Base-by-base conservation (phyloP, 352 stramenopile genomes). In the Pythium brassicae region DNA sequence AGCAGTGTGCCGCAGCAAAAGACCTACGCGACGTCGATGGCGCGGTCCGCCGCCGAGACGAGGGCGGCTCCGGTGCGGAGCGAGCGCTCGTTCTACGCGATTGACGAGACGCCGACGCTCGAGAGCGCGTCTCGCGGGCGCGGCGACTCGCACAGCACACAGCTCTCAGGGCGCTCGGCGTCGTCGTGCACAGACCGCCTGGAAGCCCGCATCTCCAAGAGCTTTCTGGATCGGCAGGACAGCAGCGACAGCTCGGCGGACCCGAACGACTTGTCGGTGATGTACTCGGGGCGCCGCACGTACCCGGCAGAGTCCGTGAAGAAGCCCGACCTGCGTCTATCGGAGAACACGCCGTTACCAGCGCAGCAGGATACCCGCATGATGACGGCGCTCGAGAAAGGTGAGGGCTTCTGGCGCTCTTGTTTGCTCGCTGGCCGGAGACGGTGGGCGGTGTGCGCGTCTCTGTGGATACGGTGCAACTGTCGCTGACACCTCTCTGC, bases 151-250 rank as follows among this genome's bases (percentile, higher is more conserved):
- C 54, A 65, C 17, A 53, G 55, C 26, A 64, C 68, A 40, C 58
- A 55, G 11, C 45, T 78, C 20, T 73, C 67, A 3, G 65, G 65
- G 9, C 61, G 64, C 6, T 64, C 58, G 3, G 66, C 60, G 0
- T 69, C 62, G 1, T 79, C 74, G 22, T 76, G 65, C 50, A 75
- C 68, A 12, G 76, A 89, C 48, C 67, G 79, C 44, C 62, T 87
- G 23, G 79, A 89, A 58, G 79, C 79, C 23, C 66, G 79, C n/a
- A 86, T 89, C 29, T 87, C 74, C 43, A 79, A 85, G 53, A 73
- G 63, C 20, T 77, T 76, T 20, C 40, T 79, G 26, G 47, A 57
- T 4, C 69, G 63, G 17, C 66, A 69, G 34, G 62, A 74, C n/a
- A 71, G 71, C 62, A 59, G 60, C 25, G 59, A 52, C 8, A 54